Evolutionary conservation across 2,329 filamentous ascomycete genomes (phyloP).

Genomic region (Pseudogymnoascus sp.): DNA sequence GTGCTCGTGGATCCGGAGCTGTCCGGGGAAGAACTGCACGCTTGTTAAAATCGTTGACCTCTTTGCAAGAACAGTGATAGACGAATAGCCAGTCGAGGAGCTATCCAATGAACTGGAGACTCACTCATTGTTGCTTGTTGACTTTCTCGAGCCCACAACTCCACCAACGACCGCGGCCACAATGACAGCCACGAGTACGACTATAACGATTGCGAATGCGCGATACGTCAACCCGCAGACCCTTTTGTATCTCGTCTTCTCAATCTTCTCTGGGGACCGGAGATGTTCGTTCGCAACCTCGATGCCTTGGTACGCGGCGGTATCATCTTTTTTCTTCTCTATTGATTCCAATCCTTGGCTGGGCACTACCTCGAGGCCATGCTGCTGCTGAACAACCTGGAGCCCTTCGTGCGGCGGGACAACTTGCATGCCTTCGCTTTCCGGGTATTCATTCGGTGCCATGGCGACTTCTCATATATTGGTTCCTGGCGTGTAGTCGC

Average conservation of each 20-base stretch:
- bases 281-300: not conserved
- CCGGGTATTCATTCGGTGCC: not conserved
- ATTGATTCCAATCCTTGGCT: not conserved
- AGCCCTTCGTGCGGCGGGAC: not conserved
- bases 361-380: not conserved
- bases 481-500: not conserved
- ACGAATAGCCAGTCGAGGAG: not conserved
- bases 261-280: too few relatives aligned
- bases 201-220: not conserved
- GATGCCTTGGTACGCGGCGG: not conserved
- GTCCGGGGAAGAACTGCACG: not conserved
- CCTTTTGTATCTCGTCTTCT: not conserved
- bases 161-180: constrained; percentile 1
- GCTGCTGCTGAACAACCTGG: not conserved
- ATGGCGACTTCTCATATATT: not conserved
- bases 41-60: not conserved
- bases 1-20: not conserved
- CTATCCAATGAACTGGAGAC: not conserved
- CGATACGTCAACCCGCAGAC: not conserved
- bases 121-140: not conserved
- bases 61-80: not conserved
- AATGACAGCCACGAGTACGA: not conserved
- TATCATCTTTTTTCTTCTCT: not conserved
- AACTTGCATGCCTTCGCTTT: not conserved
- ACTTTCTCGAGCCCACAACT: not conserved